These are phyloP conservation scores for Colletotrichum graminicola DNA, from an alignment of 2,329 filamentous ascomycete species.

Conservation along the genomic window DNA sequence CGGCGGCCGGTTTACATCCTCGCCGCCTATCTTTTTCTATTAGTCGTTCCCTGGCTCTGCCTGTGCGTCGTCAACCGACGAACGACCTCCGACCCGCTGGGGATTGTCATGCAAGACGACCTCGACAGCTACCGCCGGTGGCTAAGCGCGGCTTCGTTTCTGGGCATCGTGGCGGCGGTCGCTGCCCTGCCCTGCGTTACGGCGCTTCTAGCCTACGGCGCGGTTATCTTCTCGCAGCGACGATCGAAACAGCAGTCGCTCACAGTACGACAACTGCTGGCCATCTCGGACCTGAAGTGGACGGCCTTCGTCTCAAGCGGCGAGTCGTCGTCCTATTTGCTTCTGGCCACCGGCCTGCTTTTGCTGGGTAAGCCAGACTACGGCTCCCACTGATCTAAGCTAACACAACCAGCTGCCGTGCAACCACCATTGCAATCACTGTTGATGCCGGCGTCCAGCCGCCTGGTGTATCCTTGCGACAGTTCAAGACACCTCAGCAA, in stretches of 20 bases:
- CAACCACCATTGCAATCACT: constrained; percentile 37
- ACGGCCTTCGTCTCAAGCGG: constrained; percentile 29
- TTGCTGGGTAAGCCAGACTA: constrained; percentile 16
- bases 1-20: constrained; percentile 37
- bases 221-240: constrained; percentile 38
- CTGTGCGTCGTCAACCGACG: constrained; percentile 31
- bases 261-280: constrained; percentile 36
- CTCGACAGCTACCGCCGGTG: constrained; percentile 32
- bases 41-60: constrained; percentile 36
- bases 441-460: constrained; percentile 29
- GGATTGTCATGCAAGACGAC: constrained; percentile 35
- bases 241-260: constrained; percentile 26
- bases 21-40: constrained; percentile 28
- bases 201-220: constrained; percentile 36
- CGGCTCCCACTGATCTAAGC: background rate
- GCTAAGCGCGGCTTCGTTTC: constrained; percentile 27
- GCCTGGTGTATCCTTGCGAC: constrained; percentile 32
- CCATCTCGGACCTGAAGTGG: constrained; percentile 38
- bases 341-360: constrained; percentile 28
- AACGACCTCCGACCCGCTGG: constrained; percentile 24
- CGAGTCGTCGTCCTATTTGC: constrained; percentile 29
- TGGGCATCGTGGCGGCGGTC: constrained; percentile 38
- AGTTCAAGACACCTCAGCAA: constrained; percentile 24
- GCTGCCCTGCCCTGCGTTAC: constrained; percentile 37
- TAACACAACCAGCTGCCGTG: constrained; percentile 21